Percentiles rank a stretch among this genome's conserved stretches.
Evolutionary conservation across 1,139 yeast species (phyloP).

Genomic region (Hansenula sp.): DNA sequence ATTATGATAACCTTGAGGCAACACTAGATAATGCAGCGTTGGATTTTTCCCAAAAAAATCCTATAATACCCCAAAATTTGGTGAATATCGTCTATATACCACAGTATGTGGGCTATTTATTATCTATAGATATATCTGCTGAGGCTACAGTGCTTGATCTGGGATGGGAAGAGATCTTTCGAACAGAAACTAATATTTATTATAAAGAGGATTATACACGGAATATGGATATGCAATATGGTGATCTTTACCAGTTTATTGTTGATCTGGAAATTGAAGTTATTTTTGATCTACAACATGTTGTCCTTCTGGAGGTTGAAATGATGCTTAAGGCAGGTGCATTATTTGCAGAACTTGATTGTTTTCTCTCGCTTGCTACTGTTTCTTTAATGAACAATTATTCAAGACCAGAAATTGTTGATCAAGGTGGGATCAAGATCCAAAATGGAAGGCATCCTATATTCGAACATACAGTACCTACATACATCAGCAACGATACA

Average conservation of each 20-base stretch:
- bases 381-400: conserved; percentile 30
- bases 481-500: conserved; percentile 36
- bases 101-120: conserved; percentile 34
- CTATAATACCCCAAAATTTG: conserved; percentile 10
- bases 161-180: conserved; percentile 32
- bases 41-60: conserved; percentile 4
- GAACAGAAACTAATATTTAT: conserved; percentile 32
- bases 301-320: conserved; percentile 19
- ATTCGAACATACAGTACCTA: conserved; percentile 30
- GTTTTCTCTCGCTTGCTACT: conserved; percentile 32
- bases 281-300: conserved; percentile 28
- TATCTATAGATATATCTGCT: conserved; percentile 21
- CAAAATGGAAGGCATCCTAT: conserved; percentile 36
- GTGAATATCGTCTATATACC: conserved; percentile 35
- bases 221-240: conserved; percentile 33
- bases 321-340: conserved; percentile 19
- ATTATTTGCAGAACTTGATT: conserved; percentile 33
- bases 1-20: not conserved
- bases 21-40: not conserved
- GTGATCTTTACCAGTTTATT: conserved; percentile 37
- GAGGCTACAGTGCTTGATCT: conserved; percentile 18
- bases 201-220: conserved; percentile 30
- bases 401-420: conserved; percentile 33
- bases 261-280: conserved; percentile 40
- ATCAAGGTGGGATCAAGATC: conserved; percentile 19